Percentiles rank a stretch among this genome's conserved stretches.
Conservation (phyloP, 192 early-diverging fungal genomes). For the Phycomyces blakesleeanus region DNA sequence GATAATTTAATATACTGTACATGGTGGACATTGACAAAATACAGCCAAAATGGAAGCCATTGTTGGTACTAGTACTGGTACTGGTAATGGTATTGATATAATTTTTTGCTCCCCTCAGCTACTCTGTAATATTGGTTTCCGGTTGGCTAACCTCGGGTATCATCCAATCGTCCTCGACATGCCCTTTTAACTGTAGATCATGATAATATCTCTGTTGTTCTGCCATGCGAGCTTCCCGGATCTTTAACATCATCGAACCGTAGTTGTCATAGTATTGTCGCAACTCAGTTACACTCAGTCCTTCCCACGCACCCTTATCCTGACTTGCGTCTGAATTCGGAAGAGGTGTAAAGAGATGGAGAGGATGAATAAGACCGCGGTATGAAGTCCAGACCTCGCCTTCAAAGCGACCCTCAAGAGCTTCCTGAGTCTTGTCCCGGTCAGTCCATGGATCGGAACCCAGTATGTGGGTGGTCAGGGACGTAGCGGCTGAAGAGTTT, state of each 20-base stretch:
- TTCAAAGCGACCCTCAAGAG: constrained; percentile 6
- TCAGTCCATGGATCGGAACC: too few species aligned
- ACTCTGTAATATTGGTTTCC: too few species aligned
- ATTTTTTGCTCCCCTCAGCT: too few species aligned
- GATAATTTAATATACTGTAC: too few species aligned
- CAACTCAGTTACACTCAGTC: constrained; percentile 16
- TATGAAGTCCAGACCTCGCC: constrained; percentile 12
- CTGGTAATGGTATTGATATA: too few species aligned
- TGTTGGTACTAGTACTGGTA: too few species aligned
- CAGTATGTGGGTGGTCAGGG: too few species aligned
- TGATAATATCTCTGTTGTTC: constrained; percentile 15
- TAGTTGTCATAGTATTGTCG: constrained; percentile 19
- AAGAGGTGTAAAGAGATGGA: constrained; percentile 15
- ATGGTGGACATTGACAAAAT: too few species aligned
- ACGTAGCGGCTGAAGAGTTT: not conserved
- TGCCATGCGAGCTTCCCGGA: constrained; percentile 11
- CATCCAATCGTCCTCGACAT: constrained; percentile 12
- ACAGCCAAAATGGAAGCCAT: too few species aligned
- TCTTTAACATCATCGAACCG: constrained; percentile 28
- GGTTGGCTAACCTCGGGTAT: constrained; percentile 8
- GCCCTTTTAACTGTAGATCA: not conserved
- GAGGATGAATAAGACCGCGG: constrained; percentile 21
- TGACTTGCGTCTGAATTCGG: not conserved
- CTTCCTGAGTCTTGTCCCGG: not conserved
- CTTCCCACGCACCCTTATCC: constrained; percentile 4